Base-by-base conservation (phyloP, 257 asterid species). In the Petunia secreta region DNA sequence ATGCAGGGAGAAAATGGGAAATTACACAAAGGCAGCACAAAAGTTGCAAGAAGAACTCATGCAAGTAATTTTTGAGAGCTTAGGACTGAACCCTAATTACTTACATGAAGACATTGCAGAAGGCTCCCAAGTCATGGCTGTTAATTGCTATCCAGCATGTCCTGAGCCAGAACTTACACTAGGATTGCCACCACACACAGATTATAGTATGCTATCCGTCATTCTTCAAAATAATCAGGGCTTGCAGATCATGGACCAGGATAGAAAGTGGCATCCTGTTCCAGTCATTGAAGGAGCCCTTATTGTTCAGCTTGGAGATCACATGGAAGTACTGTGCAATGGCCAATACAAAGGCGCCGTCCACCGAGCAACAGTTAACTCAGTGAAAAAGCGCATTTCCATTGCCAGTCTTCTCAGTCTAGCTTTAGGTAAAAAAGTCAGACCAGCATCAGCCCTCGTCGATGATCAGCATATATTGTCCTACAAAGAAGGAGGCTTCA, bases 111-210 rank as follows among this genome's bases (percentile, higher is more conserved):
- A 87, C 50, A 82, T 86, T 44, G 85, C 86, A 59, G 79, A 85
- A 54, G 91, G 93, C 81, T 90, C 89, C 54, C 92, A 90, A 71
- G 83, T 86, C 80, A 85, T 91, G 74, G 87, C 90, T 0, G 89
- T 85, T 25, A 91, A 91, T 66, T 90, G 83, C 83, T 91, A 91
- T 64, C 94, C 94, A 44, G 81, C 85, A 34, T 91, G 96, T 85
- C 92, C 96, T 43, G 87, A 91, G 77, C 92, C 96, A 66, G 86
- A 81, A 43, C 87, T 88, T 75, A 86, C 91, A 53, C 84, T 91
- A 57, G 94, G 96, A 44, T 78, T 91, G 81, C 94, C 94, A 59
- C 91, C 90, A 66, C 96, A 90, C 83, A 83, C 94, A 2, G 96
- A 91, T 80, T 91, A 83, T 55, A 89, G 90, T 11, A 73, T 77